phyloP scores from a whole-genome alignment of 495 filamentous ascomycete species.

The Halenospora varia region DNA sequence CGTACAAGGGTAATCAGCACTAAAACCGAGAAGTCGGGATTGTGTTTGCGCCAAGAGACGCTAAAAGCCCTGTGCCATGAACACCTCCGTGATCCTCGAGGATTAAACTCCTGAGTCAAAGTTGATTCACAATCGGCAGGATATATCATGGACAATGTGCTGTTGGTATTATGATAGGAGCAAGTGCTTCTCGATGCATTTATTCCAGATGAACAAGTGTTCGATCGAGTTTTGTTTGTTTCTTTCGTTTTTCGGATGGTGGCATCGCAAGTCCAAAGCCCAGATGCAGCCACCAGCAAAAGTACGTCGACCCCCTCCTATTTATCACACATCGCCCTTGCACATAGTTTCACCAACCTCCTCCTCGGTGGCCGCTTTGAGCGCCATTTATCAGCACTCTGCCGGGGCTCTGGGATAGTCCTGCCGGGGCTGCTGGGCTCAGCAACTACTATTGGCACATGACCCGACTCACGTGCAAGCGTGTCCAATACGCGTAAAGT shows the following conservation, averaged over 20 bases:
- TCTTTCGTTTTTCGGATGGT: neutral
- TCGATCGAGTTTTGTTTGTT: neutral
- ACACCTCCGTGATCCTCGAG: neutral
- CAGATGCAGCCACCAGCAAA: neutral
- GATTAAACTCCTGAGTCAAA: neutral
- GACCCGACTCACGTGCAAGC: neutral
- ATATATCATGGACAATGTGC: neutral
- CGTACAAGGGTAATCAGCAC: neutral
- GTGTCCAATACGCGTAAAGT: conserved; percentile 9
- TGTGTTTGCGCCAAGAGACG: neutral
- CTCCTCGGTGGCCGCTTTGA: conserved; percentile 2
- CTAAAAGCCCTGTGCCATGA: neutral
- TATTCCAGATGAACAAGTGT: neutral
- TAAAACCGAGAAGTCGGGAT: neutral
- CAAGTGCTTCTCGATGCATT: neutral
- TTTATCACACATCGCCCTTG: neutral
- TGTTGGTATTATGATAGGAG: neutral
- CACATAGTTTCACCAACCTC: neutral
- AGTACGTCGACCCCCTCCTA: neutral
- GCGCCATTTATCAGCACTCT: neutral
- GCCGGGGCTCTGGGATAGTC: neutral
- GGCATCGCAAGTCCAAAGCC: too few species aligned
- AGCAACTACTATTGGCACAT: neutral
- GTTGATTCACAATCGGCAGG: neutral
- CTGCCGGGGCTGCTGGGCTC: neutral